Evolutionary conservation across 2,329 filamentous ascomycete genomes (phyloP), one percentile per base, ranked within the genome.

Genomic region (Ophiostoma ulmi): DNA sequence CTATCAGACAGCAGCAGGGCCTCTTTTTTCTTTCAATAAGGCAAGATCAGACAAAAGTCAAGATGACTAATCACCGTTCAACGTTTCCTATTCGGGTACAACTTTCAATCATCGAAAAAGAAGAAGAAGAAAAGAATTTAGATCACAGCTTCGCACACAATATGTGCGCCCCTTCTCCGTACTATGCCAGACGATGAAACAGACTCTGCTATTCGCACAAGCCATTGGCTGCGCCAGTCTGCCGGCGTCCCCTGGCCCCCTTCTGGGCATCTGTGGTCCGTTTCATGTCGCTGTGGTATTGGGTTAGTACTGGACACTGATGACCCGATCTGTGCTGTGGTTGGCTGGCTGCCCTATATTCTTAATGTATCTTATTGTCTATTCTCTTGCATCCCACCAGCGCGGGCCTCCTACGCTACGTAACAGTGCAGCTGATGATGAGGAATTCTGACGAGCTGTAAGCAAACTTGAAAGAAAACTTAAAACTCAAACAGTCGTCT

Each of bases 221-320:
- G 11, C 17, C 20, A 65, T 65, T 65, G 63, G 63, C 20, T 65
- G 35, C 36, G 63, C 35, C 63, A 22, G 36, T n/a, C 35, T 39
- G 36, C 14, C 63, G 13, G 26, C 31, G 61, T 64, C 35, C 63
- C 31, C 61, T 64, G 36, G 36, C 63, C 63, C 63, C 63, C 36
- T 39, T 65, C 35, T n/a, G 36, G 36, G 63, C 63, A 38, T 39
- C 35, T 39, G 36, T 20, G 26, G 63, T 65, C 63, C 63, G 63
- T 65, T 65, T 65, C 63, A 65, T 39, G 63, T 65, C 63, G 8
- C 63, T 65, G 63, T 39, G 26, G 58, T 36, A 35, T 63, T 58
- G 22, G 22, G 52, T 13, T 58, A 58, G 31, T 35, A 48, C 44
- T 48, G 14, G 8, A 48, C 8, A 13, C 13, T 26, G 52, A 26